These are phyloP conservation scores for Fusarium fracticaudum DNA, from an alignment of 2,329 filamentous ascomycete genomes.

Conservation along the genomic window DNA sequence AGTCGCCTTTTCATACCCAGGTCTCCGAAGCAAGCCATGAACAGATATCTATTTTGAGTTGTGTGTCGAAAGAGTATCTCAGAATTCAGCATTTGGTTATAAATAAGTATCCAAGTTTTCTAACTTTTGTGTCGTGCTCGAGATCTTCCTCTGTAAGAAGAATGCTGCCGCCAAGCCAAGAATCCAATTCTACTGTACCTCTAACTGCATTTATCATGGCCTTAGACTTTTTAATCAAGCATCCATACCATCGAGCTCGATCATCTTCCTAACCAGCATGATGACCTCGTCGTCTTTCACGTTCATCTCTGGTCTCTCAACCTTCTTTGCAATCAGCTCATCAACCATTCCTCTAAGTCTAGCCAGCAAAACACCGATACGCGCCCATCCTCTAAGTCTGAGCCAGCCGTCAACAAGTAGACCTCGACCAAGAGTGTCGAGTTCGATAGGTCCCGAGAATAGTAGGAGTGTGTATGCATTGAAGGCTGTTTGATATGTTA, in stretches of 20 bases:
- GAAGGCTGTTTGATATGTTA: constrained; percentile 68
- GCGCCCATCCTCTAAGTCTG: constrained; percentile 85
- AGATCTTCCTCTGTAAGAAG: not conserved
- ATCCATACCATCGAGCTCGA: constrained; percentile 91
- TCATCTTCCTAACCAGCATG: constrained; percentile 78
- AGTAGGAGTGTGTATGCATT: constrained; percentile 89
- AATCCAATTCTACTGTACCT: not conserved
- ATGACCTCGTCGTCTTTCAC: constrained; percentile 74
- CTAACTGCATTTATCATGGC: not conserved
- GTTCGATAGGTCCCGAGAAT: constrained; percentile 84
- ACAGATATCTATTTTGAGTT: not conserved
- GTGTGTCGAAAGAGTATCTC: not conserved
- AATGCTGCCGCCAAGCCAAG: not conserved
- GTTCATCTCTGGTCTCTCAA: constrained; percentile 76
- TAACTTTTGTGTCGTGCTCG: not conserved
- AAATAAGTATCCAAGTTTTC: not conserved
- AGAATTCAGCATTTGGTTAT: not conserved
- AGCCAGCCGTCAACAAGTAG: constrained; percentile 94
- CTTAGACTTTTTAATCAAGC: constrained; percentile 49
- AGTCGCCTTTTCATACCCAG: not conserved
- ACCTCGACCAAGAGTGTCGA: constrained; percentile 88
- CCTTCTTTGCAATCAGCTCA: constrained; percentile 79
- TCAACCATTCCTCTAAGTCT: constrained; percentile 88
- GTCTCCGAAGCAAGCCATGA: not conserved
- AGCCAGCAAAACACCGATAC: constrained; percentile 89